Percentiles rank a stretch among this genome's conserved stretches.
Evolutionary conservation across 257 asterid species (phyloP).

Genomic region (Nicotiana obtusifolia): DNA sequence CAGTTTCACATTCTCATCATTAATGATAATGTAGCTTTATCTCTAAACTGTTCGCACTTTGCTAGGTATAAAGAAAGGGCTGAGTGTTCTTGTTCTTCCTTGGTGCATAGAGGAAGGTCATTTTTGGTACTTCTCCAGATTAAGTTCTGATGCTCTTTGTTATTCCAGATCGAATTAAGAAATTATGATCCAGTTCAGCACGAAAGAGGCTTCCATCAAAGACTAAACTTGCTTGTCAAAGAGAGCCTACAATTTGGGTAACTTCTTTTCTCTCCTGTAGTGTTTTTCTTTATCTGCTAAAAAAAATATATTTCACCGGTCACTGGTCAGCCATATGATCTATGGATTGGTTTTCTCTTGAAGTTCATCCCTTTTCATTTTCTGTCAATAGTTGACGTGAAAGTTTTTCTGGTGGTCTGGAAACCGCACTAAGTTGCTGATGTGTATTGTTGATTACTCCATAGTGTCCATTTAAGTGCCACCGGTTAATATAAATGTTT

Average conservation of each 20-base stretch:
- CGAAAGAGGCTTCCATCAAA: conserved; percentile 84
- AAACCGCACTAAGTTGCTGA: conserved; percentile 1
- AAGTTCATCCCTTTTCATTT: neutral
- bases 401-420: neutral
- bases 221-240: conserved; percentile 76
- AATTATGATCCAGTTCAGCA: conserved; percentile 75
- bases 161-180: conserved; percentile 63
- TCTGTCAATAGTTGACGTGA: neutral
- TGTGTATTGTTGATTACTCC: neutral
- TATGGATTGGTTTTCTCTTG: neutral
- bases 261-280: conserved; percentile 14
- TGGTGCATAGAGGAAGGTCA: neutral
- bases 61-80: neutral
- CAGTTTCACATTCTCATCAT: neutral
- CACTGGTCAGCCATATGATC: neutral
- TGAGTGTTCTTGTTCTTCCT: conserved; percentile 10
- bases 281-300: neutral
- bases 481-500: neutral
- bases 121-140: conserved; percentile 1
- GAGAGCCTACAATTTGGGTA: conserved; percentile 90
- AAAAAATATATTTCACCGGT: neutral
- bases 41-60: neutral
- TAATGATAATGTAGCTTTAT: conserved; percentile 1
- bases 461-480: neutral
- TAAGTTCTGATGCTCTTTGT: conserved; percentile 16